A percentile compares a stretch with the other conserved stretches of the same genome.
Evolutionary conservation across 768 basidiomycete genomes (phyloP).

Genomic region (Leccinellum luteum): DNA sequence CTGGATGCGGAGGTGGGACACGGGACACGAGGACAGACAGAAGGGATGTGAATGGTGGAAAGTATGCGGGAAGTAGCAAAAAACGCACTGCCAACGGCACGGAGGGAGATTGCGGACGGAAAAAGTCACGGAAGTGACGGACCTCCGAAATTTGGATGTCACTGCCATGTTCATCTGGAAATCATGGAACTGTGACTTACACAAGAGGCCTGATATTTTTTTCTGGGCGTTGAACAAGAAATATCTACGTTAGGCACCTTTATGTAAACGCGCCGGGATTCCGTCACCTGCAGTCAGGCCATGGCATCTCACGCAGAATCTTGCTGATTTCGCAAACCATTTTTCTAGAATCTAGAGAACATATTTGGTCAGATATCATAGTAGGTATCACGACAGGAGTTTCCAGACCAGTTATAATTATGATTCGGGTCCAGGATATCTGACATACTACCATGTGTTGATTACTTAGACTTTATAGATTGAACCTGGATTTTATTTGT

Average conservation of each 20-base stretch:
- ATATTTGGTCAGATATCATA: no score
- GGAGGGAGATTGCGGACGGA: slow-evolving; percentile 10
- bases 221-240: background rate
- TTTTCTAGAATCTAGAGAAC: background rate
- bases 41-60: background rate
- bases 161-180: background rate
- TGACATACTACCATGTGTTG: background rate
- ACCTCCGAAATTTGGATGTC: background rate
- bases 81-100: slow-evolving; percentile 16
- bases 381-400: background rate
- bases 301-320: background rate
- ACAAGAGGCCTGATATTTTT: background rate
- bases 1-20: background rate
- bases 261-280: background rate
- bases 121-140: slow-evolving; percentile 21
- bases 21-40: slow-evolving; percentile 1
- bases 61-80: background rate
- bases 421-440: background rate
- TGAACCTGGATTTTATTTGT: no score
- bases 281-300: background rate
- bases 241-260: background rate
- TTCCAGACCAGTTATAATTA: background rate
- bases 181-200: background rate
- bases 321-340: background rate
- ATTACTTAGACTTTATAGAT: no score